These are phyloP conservation scores for Solanum dulcamara DNA, from an alignment of 257 asterid species.

Conservation along the genomic window DNA sequence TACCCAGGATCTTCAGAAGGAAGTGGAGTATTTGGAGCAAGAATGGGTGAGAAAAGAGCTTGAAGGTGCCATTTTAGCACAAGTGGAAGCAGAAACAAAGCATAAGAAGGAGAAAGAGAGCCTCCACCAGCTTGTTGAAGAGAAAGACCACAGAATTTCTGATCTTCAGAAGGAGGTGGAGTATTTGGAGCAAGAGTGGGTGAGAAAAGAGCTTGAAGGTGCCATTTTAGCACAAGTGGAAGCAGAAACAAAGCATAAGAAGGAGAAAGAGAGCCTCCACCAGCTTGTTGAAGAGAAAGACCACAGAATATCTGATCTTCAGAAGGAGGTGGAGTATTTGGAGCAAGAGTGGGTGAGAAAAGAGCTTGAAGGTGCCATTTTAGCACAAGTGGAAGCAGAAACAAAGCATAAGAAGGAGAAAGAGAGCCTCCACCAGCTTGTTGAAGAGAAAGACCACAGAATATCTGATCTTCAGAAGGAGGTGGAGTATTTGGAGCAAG, in stretches of 20 bases:
- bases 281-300: constrained; percentile 59
- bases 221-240: constrained; percentile 20
- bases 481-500: constrained; percentile 12
- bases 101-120: constrained; percentile 22
- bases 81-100: constrained; percentile 19
- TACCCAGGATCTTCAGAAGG: constrained; percentile 33
- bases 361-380: constrained; percentile 26
- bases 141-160: constrained; percentile 46
- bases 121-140: constrained; percentile 51
- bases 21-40: constrained; percentile 11
- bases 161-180: constrained; percentile 40
- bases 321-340: constrained; percentile 18
- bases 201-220: constrained; percentile 21
- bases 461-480: constrained; percentile 16
- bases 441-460: constrained; percentile 57
- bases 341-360: constrained; percentile 21
- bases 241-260: constrained; percentile 14
- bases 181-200: constrained; percentile 14
- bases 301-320: constrained; percentile 44
- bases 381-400: constrained; percentile 20
- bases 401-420: constrained; percentile 14
- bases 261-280: constrained; percentile 32
- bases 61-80: constrained; percentile 23
- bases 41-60: constrained; percentile 24
- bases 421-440: constrained; percentile 42